Evolutionary conservation across 345 rosid genomes (phyloP).

Genomic region (Euclidium syriacum): DNA sequence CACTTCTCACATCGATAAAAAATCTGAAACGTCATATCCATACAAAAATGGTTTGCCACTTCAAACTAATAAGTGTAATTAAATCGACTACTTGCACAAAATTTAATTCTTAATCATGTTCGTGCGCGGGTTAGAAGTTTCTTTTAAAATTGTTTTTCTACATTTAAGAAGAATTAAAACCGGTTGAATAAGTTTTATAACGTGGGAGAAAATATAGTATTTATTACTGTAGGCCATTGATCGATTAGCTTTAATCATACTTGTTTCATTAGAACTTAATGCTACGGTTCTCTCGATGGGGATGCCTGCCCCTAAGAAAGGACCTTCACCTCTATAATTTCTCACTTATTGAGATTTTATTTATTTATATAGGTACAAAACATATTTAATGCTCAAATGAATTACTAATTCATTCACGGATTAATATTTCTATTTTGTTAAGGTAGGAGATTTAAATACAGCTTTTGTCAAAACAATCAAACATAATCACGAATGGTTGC

Average conservation of each 20-base stretch:
- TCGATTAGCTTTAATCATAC: slow-evolving; percentile 36
- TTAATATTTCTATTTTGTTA: slow-evolving; percentile 8
- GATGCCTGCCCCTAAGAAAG: slow-evolving; percentile 45
- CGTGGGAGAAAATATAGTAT: not conserved
- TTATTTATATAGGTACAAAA: not conserved
- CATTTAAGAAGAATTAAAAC: no score
- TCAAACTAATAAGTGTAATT: no score
- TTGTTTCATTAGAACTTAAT: slow-evolving; percentile 38
- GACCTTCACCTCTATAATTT: slow-evolving; percentile 26
- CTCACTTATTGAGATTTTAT: not conserved
- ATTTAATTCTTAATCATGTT: no score
- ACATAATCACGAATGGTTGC: not conserved
- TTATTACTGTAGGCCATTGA: slow-evolving; percentile 27
- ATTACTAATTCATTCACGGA: slow-evolving; percentile 14
- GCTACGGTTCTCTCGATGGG: slow-evolving; percentile 47
- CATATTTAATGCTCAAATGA: slow-evolving; percentile 14
- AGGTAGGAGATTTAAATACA: slow-evolving; percentile 7
- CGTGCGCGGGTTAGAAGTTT: no score
- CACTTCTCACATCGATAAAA: no score
- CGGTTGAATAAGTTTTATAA: not conserved
- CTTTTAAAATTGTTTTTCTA: no score
- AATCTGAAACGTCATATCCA: no score
- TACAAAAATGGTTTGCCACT: no score
- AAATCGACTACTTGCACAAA: no score
- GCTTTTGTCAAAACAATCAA: not conserved